Evolutionary conservation across 495 filamentous ascomycete genomes (phyloP).

Genomic region (Annulohypoxylon moriforme): DNA sequence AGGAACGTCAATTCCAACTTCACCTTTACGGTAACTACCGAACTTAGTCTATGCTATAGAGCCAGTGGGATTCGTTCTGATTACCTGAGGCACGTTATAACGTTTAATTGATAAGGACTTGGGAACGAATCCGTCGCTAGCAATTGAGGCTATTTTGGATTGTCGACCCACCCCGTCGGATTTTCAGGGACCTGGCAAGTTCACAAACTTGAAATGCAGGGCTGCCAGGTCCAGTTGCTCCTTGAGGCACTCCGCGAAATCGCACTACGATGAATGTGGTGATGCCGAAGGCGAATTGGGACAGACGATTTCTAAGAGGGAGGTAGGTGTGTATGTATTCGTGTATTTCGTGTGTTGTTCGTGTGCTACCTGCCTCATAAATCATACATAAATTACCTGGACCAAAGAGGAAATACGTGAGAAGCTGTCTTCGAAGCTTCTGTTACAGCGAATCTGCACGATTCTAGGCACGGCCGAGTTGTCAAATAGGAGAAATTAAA

Average conservation of each 20-base stretch:
- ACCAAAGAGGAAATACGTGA: conserved; percentile 41
- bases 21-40: conserved; percentile 32
- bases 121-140: conserved; percentile 25
- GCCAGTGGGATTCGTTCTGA: conserved; percentile 33
- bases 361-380: conserved; percentile 38
- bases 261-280: conserved; percentile 34
- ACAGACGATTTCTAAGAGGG: conserved; percentile 1
- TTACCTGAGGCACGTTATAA: conserved; percentile 34
- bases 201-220: conserved; percentile 32
- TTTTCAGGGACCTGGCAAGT: conserved; percentile 40
- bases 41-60: conserved; percentile 10
- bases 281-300: conserved; percentile 30
- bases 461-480: conserved; percentile 27
- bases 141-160: conserved; percentile 43
- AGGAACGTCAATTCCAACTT: conserved; percentile 4
- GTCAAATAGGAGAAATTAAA: conserved; percentile 37
- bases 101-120: conserved; percentile 19
- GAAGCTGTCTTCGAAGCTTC: conserved; percentile 40
- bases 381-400: not conserved
- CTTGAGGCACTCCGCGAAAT: conserved; percentile 32
- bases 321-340: not conserved
- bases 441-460: conserved; percentile 37
- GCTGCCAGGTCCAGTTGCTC: conserved; percentile 24
- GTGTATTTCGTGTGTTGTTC: conserved; percentile 17
- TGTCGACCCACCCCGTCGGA: conserved; percentile 39